A percentile compares a stretch with the other conserved stretches of the same genome.
Evolutionary conservation across 2,329 filamentous ascomycete species (phyloP).

Genomic region (Exophiala sp.): DNA sequence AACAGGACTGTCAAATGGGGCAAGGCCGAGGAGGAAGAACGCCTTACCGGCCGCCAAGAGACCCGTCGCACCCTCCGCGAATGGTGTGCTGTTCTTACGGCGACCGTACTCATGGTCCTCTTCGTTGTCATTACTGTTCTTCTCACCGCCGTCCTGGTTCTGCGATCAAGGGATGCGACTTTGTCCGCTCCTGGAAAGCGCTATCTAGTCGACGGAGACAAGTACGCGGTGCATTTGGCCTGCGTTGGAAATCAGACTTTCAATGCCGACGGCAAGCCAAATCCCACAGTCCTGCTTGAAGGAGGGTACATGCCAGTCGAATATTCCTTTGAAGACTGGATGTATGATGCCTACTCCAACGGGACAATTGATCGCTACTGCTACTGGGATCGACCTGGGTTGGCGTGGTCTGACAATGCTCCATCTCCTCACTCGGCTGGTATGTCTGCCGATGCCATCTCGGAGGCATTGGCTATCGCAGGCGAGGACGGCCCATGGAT

Average conservation of each 20-base stretch:
- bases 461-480: constrained; percentile 75
- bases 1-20: constrained; percentile 87
- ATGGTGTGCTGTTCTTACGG: constrained; percentile 76
- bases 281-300: constrained; percentile 83
- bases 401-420: constrained; percentile 85
- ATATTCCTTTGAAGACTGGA: constrained; percentile 73
- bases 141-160: constrained; percentile 72
- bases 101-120: constrained; percentile 67
- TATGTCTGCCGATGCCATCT: constrained; percentile 85
- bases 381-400: constrained; percentile 89
- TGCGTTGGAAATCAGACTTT: constrained; percentile 71
- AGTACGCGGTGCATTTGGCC: constrained; percentile 82
- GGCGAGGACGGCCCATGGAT: constrained; percentile 88
- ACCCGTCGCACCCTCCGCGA: constrained; percentile 75
- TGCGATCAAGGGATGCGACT: constrained; percentile 75
- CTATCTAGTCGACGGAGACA: constrained; percentile 76
- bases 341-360: constrained; percentile 70
- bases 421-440: constrained; percentile 90
- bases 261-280: constrained; percentile 50
- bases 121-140: constrained; percentile 67
- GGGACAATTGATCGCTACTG: constrained; percentile 86
- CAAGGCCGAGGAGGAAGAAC: constrained; percentile 87
- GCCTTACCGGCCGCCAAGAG: constrained; percentile 84
- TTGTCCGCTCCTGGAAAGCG: constrained; percentile 69
- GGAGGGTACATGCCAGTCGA: constrained; percentile 78